Evolutionary conservation across 2,329 filamentous ascomycete species (phyloP).

Genomic region (Pseudocercospora cruenta): DNA sequence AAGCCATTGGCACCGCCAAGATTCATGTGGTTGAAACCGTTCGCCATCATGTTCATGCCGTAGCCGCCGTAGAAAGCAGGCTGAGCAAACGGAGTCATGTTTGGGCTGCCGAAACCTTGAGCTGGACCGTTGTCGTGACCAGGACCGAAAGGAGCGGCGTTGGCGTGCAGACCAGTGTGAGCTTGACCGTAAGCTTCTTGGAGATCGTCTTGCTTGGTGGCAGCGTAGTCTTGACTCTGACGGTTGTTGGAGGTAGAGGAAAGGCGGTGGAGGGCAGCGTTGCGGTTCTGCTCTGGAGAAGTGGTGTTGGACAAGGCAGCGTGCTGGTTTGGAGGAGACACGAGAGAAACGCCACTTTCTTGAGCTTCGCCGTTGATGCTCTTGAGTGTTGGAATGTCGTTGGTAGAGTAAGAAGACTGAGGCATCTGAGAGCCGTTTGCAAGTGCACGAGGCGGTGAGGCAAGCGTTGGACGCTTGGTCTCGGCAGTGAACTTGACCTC

Average conservation of each 20-base stretch:
- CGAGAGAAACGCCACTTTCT: constrained; percentile 43
- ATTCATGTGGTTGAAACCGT: constrained; percentile 70
- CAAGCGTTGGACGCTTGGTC: constrained; percentile 53
- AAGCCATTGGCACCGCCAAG: constrained; percentile 46
- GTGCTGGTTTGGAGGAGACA: constrained; percentile 33
- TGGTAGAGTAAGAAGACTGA: constrained; percentile 86
- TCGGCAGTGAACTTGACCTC: constrained; percentile 51
- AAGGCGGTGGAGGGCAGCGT: constrained; percentile 78
- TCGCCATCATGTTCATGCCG: constrained; percentile 65
- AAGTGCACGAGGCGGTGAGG: constrained; percentile 62
- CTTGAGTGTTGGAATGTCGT: constrained; percentile 86
- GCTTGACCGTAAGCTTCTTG: constrained; percentile 61
- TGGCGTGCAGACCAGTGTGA: constrained; percentile 76
- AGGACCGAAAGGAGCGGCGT: constrained; percentile 77
- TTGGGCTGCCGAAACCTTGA: constrained; percentile 31
- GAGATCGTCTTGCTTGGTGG: constrained; percentile 49
- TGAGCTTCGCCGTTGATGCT: constrained; percentile 60
- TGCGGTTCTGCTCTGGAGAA: constrained; percentile 54
- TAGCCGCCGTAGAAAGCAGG: constrained; percentile 52
- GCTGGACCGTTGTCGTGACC: constrained; percentile 43
- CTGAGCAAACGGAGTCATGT: constrained; percentile 36
- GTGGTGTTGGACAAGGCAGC: constrained; percentile 33
- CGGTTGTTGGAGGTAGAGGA: constrained; percentile 56
- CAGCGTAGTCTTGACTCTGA: constrained; percentile 73
- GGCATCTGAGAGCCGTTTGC: constrained; percentile 69